Evolutionary conservation across 495 filamentous ascomycete genomes (phyloP), one percentile per base, ranked within the genome.

Genomic region (Trichoderma reesei): DNA sequence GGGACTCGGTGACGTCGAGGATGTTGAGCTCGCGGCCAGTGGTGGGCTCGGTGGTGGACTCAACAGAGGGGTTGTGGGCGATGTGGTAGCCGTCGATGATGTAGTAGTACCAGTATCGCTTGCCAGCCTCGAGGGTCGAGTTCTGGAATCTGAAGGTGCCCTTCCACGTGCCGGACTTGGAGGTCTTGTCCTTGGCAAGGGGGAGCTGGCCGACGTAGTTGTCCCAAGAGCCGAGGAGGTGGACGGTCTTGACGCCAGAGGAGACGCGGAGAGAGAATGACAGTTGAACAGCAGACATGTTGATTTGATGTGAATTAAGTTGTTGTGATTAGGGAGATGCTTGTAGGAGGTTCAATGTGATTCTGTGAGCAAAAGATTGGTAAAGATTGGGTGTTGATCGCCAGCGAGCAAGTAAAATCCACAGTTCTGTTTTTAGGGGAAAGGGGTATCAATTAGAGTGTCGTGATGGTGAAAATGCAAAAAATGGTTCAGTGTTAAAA

Each of bases 41-140:
- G 71, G 92, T 98, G 70, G 94, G 92, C 82, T 98, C 94, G 72
- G 88, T 88, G 77, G 91, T 96, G 74, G 87, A 90, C 64, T 88
- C 83, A 73, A 90, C 85, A 71, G 90, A 90, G 61, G 95, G 94
- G 78, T 98, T 94, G 82, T 98, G 93, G 59, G 94, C 93, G 75
- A 96, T 89, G 76, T 97, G 92, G 86, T 97, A 97, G 65, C 94
- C 94, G 73, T 98, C 94, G 79, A 98, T 95, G 88, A 98, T 96
- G 82, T 96, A 98, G 84, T 98, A 98, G 86, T 98, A 98, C 94
- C 95, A 98, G 87, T 97, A 98, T 69, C 94, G 87, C 71, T 87
- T 83, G 65, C 92, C 90, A 63, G 89, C 81, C 80, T 92, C 85
- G 63, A 96, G 83, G 65, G 90, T 88, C 56, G 85, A 78, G 73